A percentile compares a stretch with the other conserved stretches of the same genome.
Evolutionary conservation across 257 asterid genomes (phyloP).

Genomic region (Rhazya stricta): DNA sequence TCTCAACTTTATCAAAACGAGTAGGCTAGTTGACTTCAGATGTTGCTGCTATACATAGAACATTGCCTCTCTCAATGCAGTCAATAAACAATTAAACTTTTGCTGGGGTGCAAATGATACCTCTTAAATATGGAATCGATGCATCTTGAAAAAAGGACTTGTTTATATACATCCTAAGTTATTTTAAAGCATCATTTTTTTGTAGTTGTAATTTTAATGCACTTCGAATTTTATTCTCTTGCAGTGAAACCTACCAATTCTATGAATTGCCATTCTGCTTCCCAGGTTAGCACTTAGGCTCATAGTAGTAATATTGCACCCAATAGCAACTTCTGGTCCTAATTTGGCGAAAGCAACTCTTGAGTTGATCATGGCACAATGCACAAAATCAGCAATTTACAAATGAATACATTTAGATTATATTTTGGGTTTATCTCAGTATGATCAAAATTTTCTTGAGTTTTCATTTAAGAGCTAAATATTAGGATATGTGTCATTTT

Average conservation of each 20-base stretch:
- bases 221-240: conserved; percentile 35
- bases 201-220: conserved; percentile 23
- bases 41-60: not conserved
- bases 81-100: not conserved
- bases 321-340: not conserved
- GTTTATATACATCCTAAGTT: not conserved
- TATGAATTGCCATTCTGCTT: conserved; percentile 83
- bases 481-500: not conserved
- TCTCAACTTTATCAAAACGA: not conserved
- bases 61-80: not conserved
- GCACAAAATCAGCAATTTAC: not conserved
- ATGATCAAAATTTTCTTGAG: not conserved
- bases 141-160: not conserved
- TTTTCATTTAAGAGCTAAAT: not conserved
- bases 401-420: not conserved
- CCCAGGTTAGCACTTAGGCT: conserved; percentile 68
- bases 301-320: conserved; percentile 11
- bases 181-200: conserved; percentile 9
- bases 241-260: conserved; percentile 90
- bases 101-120: not conserved
- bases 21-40: not conserved
- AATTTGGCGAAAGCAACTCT: not conserved
- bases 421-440: not conserved
- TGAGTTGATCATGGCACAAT: not conserved
- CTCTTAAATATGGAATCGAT: not conserved